Evolutionary conservation across 2,329 filamentous ascomycete species (phyloP).

Genomic region (Coniosporium tulheliwenetii): DNA sequence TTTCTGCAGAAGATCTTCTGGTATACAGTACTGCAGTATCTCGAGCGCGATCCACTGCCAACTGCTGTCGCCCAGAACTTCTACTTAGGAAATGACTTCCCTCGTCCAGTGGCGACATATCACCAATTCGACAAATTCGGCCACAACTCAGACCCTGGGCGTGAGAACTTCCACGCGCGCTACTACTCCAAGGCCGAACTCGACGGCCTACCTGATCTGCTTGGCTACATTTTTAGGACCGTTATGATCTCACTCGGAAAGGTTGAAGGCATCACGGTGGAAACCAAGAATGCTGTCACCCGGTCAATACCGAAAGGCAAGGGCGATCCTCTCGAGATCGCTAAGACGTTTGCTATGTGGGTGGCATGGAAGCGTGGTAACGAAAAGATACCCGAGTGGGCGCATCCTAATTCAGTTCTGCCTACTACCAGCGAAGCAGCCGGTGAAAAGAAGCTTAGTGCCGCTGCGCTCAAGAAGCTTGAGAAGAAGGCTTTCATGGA

Average conservation of each 20-base stretch:
- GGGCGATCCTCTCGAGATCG: slow-evolving; percentile 44
- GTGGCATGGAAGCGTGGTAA: slow-evolving; percentile 53
- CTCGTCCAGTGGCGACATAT: slow-evolving; percentile 39
- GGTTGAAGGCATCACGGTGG: slow-evolving; percentile 43
- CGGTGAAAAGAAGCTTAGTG: slow-evolving; percentile 38
- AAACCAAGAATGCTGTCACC: slow-evolving; percentile 42
- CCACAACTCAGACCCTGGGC: slow-evolving; percentile 33
- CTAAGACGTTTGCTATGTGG: slow-evolving; percentile 48
- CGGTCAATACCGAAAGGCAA: slow-evolving; percentile 47
- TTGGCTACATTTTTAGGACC: slow-evolving; percentile 46
- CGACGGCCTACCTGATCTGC: slow-evolving; percentile 42
- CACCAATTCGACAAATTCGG: slow-evolving; percentile 39
- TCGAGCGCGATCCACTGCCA: slow-evolving; percentile 49
- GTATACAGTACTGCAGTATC: slow-evolving; percentile 48
- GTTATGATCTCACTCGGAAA: slow-evolving; percentile 45
- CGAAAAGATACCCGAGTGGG: slow-evolving; percentile 46
- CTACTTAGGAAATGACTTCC: slow-evolving; percentile 38
- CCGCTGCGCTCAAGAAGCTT: slow-evolving; percentile 37
- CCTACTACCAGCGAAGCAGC: slow-evolving; percentile 31
- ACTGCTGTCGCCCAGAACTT: slow-evolving; percentile 38
- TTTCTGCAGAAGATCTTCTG: slow-evolving; percentile 57
- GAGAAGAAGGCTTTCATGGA: slow-evolving; percentile 35
- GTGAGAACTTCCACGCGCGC: slow-evolving; percentile 39
- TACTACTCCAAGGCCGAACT: slow-evolving; percentile 49
- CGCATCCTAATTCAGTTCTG: slow-evolving; percentile 38